Base-by-base conservation (phyloP, 306 rosid genomes). In the Quercus engelmannii region DNA sequence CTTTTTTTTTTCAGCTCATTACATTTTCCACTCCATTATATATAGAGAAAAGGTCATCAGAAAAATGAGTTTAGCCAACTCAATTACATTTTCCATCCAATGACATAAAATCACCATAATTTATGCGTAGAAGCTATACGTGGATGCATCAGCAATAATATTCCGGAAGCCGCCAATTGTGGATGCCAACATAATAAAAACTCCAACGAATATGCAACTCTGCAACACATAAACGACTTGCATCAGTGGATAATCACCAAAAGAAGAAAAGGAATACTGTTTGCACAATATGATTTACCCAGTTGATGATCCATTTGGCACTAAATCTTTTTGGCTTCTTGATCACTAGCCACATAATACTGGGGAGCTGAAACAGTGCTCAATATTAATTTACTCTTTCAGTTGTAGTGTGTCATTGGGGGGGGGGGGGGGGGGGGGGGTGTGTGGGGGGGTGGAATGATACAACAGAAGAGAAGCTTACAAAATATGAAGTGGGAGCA, bases 81-180 rank as follows among this genome's bases (percentile, higher is more conserved):
- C 71, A 26, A 65, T 31, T 15, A 31, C 71, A 65, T 65, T 65
- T 15, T 65, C 23, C 11, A 15, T 65, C 71, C 71, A 65, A 26
- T 18, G 17, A 65, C 71, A 21, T 20, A 26, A 25, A 51, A 35
- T 70, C 19, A 12, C n/a, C 46, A 12, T 46, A 20, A 6, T 63
- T 89, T 74, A 92, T 12, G 97, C 77, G 75, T 94, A 94, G 85
- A 94, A 94, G 17, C 81, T 88, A 71, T 94, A 94, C 15, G 97
- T 92, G 46, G 97, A 92, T 19, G 98, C 81, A 90, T 94, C 98
- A 2, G 86, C 70, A 55, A 87, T 10, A 17, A 94, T 94, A 78
- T 94, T 94, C 84, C 97, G 87, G 30, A 94, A 81, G 74, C 98
- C 98, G 59, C 98, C 98, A 28, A 94, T 54, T 1, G 98, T 94